These are phyloP conservation scores for Pseudovirgaria hyperparasitica DNA, from an alignment of 2,329 filamentous ascomycete species.

Conservation along the genomic window DNA sequence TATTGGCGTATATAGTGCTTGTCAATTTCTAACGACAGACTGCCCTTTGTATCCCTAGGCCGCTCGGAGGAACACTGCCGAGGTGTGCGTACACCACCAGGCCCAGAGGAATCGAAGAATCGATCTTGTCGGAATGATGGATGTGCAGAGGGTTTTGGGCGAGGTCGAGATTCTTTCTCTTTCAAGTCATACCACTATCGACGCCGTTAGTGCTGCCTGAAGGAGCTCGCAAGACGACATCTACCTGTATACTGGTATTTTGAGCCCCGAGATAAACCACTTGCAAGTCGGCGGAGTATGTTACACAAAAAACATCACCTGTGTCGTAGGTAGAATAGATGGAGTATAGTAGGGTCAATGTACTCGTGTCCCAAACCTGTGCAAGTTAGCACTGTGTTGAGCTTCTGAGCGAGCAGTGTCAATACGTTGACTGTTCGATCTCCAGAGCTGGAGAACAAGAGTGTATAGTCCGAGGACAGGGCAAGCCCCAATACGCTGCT, in stretches of 20 bases:
- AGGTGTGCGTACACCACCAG: conserved; percentile 69
- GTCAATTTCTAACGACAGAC: conserved; percentile 66
- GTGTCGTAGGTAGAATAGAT: conserved; percentile 91
- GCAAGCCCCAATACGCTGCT: conserved; percentile 80
- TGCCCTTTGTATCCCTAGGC: conserved; percentile 39
- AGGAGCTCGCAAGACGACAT: conserved; percentile 3
- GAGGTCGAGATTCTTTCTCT: conserved; percentile 46
- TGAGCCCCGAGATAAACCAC: conserved; percentile 87
- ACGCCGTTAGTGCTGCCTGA: conserved; percentile 11
- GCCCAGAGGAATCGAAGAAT: conserved; percentile 86
- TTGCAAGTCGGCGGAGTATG: conserved; percentile 66
- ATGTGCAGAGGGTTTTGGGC: conserved; percentile 53
- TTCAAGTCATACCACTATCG: conserved; percentile 63
- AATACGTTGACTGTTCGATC: conserved; percentile 71
- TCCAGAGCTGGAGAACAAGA: conserved; percentile 85
- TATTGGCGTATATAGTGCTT: conserved; percentile 72
- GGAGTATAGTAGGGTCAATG: conserved; percentile 67
- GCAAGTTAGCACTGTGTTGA: conserved; percentile 6
- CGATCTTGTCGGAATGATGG: conserved; percentile 67
- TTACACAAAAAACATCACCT: conserved; percentile 91
- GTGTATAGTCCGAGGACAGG: conserved; percentile 58
- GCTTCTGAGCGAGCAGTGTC: not conserved
- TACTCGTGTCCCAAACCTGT: conserved; percentile 67
- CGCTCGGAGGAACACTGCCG: conserved; percentile 47
- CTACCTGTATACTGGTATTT: conserved; percentile 75